phyloP scores from a whole-genome alignment of 371 early-diverging fungal species.

The Blakeslea trispora region DNA sequence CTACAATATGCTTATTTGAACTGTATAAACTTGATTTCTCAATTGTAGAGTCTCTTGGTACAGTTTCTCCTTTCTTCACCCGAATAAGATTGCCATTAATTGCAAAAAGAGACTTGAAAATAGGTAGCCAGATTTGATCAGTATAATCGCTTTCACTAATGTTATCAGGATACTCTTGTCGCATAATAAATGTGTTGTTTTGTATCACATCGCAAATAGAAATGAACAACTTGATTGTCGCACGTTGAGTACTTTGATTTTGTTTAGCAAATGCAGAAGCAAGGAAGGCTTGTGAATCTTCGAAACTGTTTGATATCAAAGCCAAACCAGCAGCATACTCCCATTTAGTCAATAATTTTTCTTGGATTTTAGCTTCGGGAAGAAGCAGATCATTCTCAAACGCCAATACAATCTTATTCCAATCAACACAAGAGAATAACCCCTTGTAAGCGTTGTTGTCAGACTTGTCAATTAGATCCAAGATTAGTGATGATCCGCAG shows the following conservation, averaged over 20 bases:
- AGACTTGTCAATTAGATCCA: constrained; percentile 4
- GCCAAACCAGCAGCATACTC: constrained; percentile 5
- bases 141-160: constrained; percentile 6
- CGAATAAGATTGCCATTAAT: constrained; percentile 3
- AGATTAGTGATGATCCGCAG: constrained; percentile 4
- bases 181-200: constrained; percentile 1
- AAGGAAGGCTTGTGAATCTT: constrained; percentile 1
- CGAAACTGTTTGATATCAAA: not conserved
- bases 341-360: not conserved
- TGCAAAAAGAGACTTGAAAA: constrained; percentile 5
- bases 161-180: constrained; percentile 1
- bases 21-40: not conserved
- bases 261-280: not conserved
- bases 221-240: not conserved
- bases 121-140: constrained; percentile 8
- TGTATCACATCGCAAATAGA: not conserved
- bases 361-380: not conserved
- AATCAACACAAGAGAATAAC: not conserved
- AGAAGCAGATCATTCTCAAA: not conserved
- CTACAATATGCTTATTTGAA: not conserved
- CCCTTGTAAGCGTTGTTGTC: not conserved
- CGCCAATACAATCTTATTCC: not conserved
- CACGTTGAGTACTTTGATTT: not conserved
- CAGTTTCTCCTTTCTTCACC: not conserved
- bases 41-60: not conserved